A percentile compares a stretch with the other conserved stretches of the same genome.
Evolutionary conservation across 257 asterid species (phyloP).

Genomic region (Jacaranda copaia): DNA sequence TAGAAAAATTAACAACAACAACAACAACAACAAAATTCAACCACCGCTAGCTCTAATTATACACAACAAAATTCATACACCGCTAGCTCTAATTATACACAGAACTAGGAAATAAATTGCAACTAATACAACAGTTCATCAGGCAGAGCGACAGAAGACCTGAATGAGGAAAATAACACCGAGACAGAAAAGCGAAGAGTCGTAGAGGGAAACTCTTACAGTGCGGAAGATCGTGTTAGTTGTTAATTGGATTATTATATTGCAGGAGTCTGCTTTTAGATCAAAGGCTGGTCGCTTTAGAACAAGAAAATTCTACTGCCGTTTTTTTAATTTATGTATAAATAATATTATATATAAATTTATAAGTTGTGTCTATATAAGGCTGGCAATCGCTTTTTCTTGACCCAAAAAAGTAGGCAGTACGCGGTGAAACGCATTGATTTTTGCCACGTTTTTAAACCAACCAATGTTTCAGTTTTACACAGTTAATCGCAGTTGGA

Average conservation of each 20-base stretch:
- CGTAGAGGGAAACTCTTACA: slow-evolving; percentile 12
- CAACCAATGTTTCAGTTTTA: background rate
- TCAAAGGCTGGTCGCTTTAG: slow-evolving; percentile 7
- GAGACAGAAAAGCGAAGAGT: background rate
- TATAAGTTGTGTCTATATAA: too few species aligned
- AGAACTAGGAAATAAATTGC: background rate
- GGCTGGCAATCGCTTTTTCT: background rate
- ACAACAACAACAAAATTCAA: background rate
- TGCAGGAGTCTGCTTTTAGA: background rate
- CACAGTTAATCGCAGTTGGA: background rate
- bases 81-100: background rate
- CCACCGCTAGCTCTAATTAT: slow-evolving; percentile 2
- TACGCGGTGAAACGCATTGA: background rate
- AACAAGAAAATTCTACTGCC: slow-evolving; percentile 16
- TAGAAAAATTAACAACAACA: background rate
- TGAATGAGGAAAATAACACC: background rate
- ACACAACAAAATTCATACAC: background rate
- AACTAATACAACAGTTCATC: background rate
- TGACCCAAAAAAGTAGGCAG: background rate
- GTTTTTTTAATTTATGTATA: too few species aligned
- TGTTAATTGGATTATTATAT: background rate
- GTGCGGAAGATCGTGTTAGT: background rate
- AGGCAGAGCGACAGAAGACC: background rate
- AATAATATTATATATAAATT: background rate
- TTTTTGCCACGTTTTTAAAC: background rate